These are phyloP conservation scores for Wallacemonas sp. DNA, from an alignment of 208 protist genomes.

Conservation along the genomic window DNA sequence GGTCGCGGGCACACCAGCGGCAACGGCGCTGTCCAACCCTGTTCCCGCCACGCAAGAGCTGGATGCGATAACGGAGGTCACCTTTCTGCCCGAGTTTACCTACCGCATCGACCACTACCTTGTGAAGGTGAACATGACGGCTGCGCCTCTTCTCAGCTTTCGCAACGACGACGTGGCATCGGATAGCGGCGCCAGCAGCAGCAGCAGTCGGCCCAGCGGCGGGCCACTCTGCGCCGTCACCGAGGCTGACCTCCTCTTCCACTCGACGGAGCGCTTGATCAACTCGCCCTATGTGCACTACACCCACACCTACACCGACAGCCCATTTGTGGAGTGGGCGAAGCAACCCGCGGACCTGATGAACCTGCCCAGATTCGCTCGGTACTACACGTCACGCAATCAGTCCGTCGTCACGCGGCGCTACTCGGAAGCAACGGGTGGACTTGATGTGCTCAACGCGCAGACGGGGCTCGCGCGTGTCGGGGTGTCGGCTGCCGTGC, in stretches of 20 bases:
- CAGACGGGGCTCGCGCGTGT: not conserved
- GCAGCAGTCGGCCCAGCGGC: constrained; percentile 16
- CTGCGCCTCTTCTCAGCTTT: constrained; percentile 64
- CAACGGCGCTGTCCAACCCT: not conserved
- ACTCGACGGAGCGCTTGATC: constrained; percentile 51
- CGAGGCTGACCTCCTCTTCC: constrained; percentile 65
- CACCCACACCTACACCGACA: constrained; percentile 44
- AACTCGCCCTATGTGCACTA: constrained; percentile 56
- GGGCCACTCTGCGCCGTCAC: constrained; percentile 55
- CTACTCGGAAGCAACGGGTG: constrained; percentile 39
- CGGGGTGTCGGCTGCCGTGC: constrained; percentile 9
- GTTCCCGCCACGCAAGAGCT: constrained; percentile 21
- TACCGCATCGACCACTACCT: constrained; percentile 53
- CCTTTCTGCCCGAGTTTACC: constrained; percentile 78
- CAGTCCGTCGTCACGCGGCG: constrained; percentile 48
- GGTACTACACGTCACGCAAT: constrained; percentile 54
- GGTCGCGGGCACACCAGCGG: not conserved
- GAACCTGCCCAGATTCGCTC: constrained; percentile 54
- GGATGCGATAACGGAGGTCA: constrained; percentile 53
- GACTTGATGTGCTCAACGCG: constrained; percentile 43
- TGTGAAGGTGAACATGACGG: constrained; percentile 64
- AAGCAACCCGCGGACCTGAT: constrained; percentile 46
- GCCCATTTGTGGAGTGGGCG: constrained; percentile 41
- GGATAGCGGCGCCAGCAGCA: constrained; percentile 15
- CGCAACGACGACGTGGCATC: constrained; percentile 4